Conservation (phyloP, 306 rosid species). For the Cyamopsis tetragonoloba region DNA sequence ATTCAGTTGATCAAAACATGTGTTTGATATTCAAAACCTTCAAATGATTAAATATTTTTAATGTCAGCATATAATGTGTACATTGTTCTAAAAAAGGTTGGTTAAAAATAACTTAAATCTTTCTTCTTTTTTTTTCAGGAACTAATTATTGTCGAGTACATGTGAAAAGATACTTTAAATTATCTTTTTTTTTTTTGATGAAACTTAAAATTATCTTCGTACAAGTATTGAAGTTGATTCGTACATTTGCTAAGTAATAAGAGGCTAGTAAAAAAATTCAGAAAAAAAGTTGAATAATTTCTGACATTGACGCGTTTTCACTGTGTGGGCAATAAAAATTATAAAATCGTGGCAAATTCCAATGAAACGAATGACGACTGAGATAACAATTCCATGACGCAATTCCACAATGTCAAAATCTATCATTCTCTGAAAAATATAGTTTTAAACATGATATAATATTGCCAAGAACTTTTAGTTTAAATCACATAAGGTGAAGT, state of each 20-base stretch:
- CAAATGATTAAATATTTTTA: neutral
- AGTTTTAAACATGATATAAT: too few relatives aligned
- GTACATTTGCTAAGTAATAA: neutral
- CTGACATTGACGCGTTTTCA: neutral
- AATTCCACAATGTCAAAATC: too few relatives aligned
- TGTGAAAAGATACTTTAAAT: too few relatives aligned
- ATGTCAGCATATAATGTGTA: neutral
- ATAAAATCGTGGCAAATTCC: too few relatives aligned
- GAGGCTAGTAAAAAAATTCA: neutral
- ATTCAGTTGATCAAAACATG: neutral
- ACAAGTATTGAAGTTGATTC: constrained; percentile 3
- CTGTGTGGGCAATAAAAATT: neutral
- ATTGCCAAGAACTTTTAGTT: too few relatives aligned
- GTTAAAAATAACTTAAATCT: too few relatives aligned
- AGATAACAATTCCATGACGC: too few relatives aligned
- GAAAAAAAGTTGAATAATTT: neutral
- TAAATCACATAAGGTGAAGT: too few relatives aligned
- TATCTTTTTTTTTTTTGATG: neutral
- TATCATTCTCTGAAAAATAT: too few relatives aligned
- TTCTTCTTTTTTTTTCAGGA: neutral
- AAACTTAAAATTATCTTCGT: too few relatives aligned
- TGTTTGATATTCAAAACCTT: neutral
- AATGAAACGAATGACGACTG: too few relatives aligned
- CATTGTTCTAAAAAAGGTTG: neutral
- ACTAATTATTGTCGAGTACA: too few relatives aligned